Conservation (phyloP, 768 basidiomycete genomes). For the Boletus bicolor region DNA sequence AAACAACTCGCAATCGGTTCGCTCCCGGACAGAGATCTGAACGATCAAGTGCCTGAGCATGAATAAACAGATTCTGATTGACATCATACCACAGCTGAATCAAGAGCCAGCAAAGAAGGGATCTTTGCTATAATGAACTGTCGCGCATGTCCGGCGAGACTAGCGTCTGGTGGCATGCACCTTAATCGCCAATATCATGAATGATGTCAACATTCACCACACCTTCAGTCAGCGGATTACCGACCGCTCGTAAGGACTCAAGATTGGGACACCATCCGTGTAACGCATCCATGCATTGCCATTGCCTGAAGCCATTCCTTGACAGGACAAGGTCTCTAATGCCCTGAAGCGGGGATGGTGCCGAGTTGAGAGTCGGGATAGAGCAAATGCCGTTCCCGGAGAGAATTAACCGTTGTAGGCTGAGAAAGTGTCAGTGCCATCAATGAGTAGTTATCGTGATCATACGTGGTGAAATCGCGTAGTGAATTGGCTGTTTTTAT, state of each 20-base stretch:
- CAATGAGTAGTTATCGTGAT: background rate
- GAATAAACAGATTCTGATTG: constrained; percentile 1
- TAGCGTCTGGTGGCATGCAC: constrained; percentile 31
- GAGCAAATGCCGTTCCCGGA: constrained; percentile 55
- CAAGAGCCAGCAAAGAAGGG: constrained; percentile 57
- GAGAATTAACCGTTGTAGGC: constrained; percentile 64
- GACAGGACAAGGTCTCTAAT: constrained; percentile 64
- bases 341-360: constrained; percentile 27
- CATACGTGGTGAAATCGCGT: constrained; percentile 44
- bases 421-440: constrained; percentile 15
- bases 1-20: constrained; percentile 78
- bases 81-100: constrained; percentile 57
- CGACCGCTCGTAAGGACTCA: constrained; percentile 54
- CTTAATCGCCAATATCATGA: constrained; percentile 1
- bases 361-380: constrained; percentile 38
- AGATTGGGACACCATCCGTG: constrained; percentile 67
- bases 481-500: constrained; percentile 43
- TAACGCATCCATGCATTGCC: constrained; percentile 65
- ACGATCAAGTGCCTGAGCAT: constrained; percentile 8
- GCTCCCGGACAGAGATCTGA: constrained; percentile 68
- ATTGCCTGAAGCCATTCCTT: constrained; percentile 53
- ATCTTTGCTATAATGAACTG: constrained; percentile 66
- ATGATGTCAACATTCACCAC: constrained; percentile 7
- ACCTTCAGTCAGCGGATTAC: constrained; percentile 67
- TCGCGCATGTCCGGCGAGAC: constrained; percentile 42